Conservation (phyloP, 148 eudicot genomes). For the Silene latifolia region DNA sequence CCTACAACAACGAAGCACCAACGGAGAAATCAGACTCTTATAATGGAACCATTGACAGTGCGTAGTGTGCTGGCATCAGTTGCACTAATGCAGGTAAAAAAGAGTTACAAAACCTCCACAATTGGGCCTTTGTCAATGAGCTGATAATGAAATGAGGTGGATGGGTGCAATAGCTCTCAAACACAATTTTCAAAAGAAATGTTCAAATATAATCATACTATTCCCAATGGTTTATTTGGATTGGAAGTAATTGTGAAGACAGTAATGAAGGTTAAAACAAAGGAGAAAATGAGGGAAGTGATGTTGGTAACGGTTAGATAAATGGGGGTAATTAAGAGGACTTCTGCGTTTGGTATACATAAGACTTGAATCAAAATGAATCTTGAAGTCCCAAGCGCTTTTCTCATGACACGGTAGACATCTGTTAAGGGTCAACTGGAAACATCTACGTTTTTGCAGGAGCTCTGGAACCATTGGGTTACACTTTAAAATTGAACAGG, state of each 20-base stretch:
- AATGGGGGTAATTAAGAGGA: too few species aligned
- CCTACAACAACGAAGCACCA: slow-evolving; percentile 33
- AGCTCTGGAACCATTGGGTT: neutral
- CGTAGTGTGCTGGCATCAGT: neutral
- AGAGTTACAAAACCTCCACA: neutral
- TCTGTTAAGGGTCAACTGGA: too few species aligned
- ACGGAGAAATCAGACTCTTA: neutral
- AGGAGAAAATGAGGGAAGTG: too few species aligned
- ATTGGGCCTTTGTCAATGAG: neutral
- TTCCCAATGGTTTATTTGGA: too few species aligned
- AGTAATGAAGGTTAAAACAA: too few species aligned
- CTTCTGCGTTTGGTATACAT: too few species aligned
- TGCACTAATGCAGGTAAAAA: neutral
- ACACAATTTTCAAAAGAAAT: neutral
- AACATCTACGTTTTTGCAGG: too few species aligned
- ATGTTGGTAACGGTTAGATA: too few species aligned
- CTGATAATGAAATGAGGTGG: neutral
- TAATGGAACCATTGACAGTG: neutral
- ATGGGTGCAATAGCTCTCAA: slow-evolving; percentile 1
- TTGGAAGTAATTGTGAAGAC: too few species aligned
- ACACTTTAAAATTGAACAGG: neutral
- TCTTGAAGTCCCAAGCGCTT: too few species aligned
- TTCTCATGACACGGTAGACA: too few species aligned
- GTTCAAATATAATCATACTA: neutral
- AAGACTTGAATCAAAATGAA: too few species aligned